Conservation (phyloP, 2,329 filamentous ascomycete genomes). For the Arthrobotrys entomopaga region DNA sequence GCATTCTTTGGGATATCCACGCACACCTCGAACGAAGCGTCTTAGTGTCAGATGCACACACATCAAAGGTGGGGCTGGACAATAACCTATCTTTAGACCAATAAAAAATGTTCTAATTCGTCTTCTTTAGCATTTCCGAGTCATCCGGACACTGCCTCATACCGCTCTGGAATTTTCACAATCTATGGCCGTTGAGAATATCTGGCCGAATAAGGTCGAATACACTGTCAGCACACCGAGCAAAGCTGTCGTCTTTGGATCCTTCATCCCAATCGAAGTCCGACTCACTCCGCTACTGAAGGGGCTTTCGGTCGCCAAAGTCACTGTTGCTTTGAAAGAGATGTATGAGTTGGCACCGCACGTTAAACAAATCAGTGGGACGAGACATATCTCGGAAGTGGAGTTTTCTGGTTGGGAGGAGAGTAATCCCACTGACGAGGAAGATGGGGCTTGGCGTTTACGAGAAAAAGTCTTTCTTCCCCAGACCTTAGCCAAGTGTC, state of each 20-base stretch:
- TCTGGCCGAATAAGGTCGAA: constrained; percentile 97
- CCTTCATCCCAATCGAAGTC: constrained; percentile 83
- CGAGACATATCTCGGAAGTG: constrained; percentile 33
- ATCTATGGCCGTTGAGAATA: constrained; percentile 94
- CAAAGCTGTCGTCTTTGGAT: constrained; percentile 94
- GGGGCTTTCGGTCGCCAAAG: constrained; percentile 83
- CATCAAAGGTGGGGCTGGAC: constrained; percentile 69
- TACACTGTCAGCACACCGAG: constrained; percentile 94
- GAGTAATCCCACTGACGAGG: constrained; percentile 61
- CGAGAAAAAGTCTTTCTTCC: constrained; percentile 76
- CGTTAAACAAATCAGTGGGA: constrained; percentile 23
- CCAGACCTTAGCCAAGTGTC: constrained; percentile 80
- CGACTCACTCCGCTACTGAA: constrained; percentile 88
- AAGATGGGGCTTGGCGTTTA: constrained; percentile 66
- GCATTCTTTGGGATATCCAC: constrained; percentile 89
- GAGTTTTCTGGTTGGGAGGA: constrained; percentile 58
- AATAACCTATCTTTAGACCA: constrained; percentile 19
- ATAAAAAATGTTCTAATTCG: constrained; percentile 33
- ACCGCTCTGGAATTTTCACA: constrained; percentile 81
- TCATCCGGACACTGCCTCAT: constrained; percentile 80
- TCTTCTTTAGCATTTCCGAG: constrained; percentile 69
- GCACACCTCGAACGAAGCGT: constrained; percentile 88
- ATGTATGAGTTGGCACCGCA: constrained; percentile 73
- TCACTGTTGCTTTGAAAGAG: constrained; percentile 83
- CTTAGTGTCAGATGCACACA: constrained; percentile 84